A percentile compares a stretch with the other conserved stretches of the same genome.
Conservation (phyloP, 2,329 filamentous ascomycete genomes). For the Neoarthrinium moseri region DNA sequence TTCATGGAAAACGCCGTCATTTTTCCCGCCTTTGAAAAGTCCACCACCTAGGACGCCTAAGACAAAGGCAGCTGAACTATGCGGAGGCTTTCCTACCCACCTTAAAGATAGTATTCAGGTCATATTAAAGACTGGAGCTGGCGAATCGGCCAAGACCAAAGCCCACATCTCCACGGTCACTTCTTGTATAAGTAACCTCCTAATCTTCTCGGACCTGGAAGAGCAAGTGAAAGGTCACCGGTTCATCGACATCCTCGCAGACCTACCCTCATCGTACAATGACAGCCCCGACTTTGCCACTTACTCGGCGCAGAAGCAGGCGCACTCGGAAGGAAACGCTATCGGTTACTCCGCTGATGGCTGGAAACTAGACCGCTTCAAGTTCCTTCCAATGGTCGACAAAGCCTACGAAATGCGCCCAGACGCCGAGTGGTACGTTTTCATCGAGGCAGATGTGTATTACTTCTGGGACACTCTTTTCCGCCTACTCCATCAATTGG, state of each 20-base stretch:
- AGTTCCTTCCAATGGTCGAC: slow-evolving; percentile 54
- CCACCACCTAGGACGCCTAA: background rate
- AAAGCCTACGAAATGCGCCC: slow-evolving; percentile 38
- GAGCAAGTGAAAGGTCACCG: slow-evolving; percentile 48
- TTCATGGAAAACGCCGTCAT: background rate
- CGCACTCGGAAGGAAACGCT: slow-evolving; percentile 13
- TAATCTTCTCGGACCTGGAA: slow-evolving; percentile 58
- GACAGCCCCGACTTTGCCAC: slow-evolving; percentile 43
- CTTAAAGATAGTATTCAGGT: slow-evolving; percentile 52
- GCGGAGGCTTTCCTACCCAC: slow-evolving; percentile 20
- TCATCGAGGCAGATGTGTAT: slow-evolving; percentile 59
- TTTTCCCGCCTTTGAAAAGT: background rate
- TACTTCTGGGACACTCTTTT: slow-evolving; percentile 52
- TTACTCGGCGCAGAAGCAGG: slow-evolving; percentile 36
- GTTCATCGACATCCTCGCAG: slow-evolving; percentile 46
- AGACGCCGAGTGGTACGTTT: slow-evolving; percentile 56
- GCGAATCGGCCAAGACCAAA: slow-evolving; percentile 55
- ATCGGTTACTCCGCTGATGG: slow-evolving; percentile 40
- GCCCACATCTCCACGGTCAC: slow-evolving; percentile 53
- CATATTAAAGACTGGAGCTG: slow-evolving; percentile 58
- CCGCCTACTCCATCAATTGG: slow-evolving; percentile 51
- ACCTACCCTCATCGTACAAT: slow-evolving; percentile 32
- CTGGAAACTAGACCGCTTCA: slow-evolving; percentile 57
- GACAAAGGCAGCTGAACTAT: background rate
- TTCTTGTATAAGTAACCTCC: slow-evolving; percentile 51